Evolutionary conservation across 176 grass and related monocot species (phyloP).

Genomic region (Alloteropsis semialata): DNA sequence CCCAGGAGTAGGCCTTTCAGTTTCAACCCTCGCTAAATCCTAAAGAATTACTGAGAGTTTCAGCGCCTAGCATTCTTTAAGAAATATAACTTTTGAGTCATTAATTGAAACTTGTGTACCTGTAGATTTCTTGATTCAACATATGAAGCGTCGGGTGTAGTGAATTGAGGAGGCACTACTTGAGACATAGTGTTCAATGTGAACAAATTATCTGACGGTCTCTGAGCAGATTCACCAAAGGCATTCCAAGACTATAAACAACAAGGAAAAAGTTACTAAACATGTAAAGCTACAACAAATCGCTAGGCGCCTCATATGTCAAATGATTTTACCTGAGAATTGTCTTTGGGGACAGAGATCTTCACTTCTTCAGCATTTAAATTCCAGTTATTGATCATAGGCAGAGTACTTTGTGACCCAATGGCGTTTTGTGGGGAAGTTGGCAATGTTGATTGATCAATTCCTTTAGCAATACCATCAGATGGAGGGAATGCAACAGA

Average conservation of each 20-base stretch:
- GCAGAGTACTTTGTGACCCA: conserved; percentile 15
- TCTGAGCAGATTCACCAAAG: conserved; percentile 55
- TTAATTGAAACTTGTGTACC: conserved; percentile 25
- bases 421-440: conserved; percentile 9
- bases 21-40: conserved; percentile 28
- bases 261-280: conserved; percentile 7
- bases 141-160: conserved; percentile 12
- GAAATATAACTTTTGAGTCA: conserved; percentile 10
- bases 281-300: not conserved
- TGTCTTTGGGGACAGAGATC: conserved; percentile 22
- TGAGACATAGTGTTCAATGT: conserved; percentile 38
- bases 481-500: conserved; percentile 36
- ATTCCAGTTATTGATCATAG: conserved; percentile 37
- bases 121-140: conserved; percentile 26
- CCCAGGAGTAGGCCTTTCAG: conserved; percentile 38
- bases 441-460: conserved; percentile 36
- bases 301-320: not conserved
- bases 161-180: conserved; percentile 25
- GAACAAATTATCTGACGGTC: conserved; percentile 33
- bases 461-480: conserved; percentile 35
- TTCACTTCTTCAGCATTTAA: conserved; percentile 41
- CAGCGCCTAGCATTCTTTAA: conserved; percentile 19
- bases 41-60: conserved; percentile 29
- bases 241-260: conserved; percentile 74
- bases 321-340: conserved; percentile 39